Conservation (phyloP, 352 stramenopile genomes). For the Phytopythium mirpurense region DNA sequence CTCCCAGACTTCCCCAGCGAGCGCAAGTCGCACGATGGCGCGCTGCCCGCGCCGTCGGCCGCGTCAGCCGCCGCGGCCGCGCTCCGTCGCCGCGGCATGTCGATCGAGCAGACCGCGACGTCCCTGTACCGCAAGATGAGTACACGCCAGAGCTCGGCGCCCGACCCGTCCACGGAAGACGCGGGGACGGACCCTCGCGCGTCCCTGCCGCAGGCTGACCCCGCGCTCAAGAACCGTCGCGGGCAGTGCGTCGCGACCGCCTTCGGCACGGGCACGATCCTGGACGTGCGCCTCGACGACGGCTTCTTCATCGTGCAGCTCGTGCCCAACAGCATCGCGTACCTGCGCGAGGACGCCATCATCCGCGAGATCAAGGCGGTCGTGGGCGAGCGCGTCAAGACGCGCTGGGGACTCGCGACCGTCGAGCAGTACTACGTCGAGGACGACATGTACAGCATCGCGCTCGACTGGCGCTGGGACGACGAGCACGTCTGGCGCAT, state of each 20-base stretch:
- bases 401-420: slow-evolving; percentile 75
- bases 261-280: slow-evolving; percentile 69
- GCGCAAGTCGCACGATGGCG: slow-evolving; percentile 40
- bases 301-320: slow-evolving; percentile 74
- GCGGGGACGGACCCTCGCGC: slow-evolving; percentile 16
- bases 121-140: slow-evolving; percentile 52
- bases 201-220: slow-evolving; percentile 28
- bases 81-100: slow-evolving; percentile 39
- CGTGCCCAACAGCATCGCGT: slow-evolving; percentile 65
- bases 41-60: slow-evolving; percentile 21
- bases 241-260: slow-evolving; percentile 67
- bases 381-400: slow-evolving; percentile 82
- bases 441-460: slow-evolving; percentile 88
- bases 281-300: slow-evolving; percentile 68
- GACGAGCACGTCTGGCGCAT: slow-evolving; percentile 86
- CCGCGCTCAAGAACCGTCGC: slow-evolving; percentile 35
- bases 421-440: slow-evolving; percentile 84
- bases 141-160: slow-evolving; percentile 35
- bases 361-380: slow-evolving; percentile 80
- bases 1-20: slow-evolving; percentile 38
- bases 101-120: slow-evolving; percentile 46
- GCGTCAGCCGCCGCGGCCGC: slow-evolving; percentile 19
- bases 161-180: slow-evolving; percentile 24
- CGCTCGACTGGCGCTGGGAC: slow-evolving; percentile 85
- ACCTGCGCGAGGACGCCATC: slow-evolving; percentile 60